Conservation (phyloP, 495 filamentous ascomycete species). For the Xylaria grammica region DNA sequence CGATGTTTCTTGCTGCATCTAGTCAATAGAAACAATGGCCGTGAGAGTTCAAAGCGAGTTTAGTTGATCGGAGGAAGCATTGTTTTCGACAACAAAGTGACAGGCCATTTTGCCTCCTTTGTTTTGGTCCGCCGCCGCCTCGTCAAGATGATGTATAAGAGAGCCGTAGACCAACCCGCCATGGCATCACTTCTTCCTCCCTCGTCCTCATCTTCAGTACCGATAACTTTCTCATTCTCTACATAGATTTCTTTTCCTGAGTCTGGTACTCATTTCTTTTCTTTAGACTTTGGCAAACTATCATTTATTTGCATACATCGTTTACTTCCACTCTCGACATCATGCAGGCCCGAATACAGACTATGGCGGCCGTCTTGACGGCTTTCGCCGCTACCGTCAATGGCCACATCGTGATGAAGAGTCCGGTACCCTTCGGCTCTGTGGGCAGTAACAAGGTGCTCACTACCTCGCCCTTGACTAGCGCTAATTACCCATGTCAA, state of each 20-base stretch:
- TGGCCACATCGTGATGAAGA: constrained; percentile 75
- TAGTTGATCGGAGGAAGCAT: neutral
- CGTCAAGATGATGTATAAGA: constrained; percentile 1
- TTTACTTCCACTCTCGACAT: constrained; percentile 6
- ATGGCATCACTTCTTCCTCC: neutral
- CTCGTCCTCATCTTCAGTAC: neutral
- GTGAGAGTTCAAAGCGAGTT: neutral
- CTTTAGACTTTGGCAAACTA: neutral
- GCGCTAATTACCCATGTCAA: constrained; percentile 84
- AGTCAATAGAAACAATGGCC: neutral
- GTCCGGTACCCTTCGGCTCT: constrained; percentile 71
- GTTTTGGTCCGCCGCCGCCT: too few relatives aligned
- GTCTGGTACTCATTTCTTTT: constrained; percentile 22
- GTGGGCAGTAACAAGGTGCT: constrained; percentile 36
- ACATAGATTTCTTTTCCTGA: constrained; percentile 7
- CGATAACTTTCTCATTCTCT: neutral
- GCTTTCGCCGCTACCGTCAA: constrained; percentile 57
- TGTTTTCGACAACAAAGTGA: neutral
- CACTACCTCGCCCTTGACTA: constrained; percentile 65
- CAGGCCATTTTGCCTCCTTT: neutral
- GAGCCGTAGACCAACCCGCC: neutral
- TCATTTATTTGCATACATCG: neutral
- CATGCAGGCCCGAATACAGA: constrained; percentile 53
- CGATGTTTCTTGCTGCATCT: neutral
- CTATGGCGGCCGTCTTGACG: constrained; percentile 26